Evolutionary conservation across 805 yeast genomes (phyloP).

Genomic region (Yarrowia sp.): DNA sequence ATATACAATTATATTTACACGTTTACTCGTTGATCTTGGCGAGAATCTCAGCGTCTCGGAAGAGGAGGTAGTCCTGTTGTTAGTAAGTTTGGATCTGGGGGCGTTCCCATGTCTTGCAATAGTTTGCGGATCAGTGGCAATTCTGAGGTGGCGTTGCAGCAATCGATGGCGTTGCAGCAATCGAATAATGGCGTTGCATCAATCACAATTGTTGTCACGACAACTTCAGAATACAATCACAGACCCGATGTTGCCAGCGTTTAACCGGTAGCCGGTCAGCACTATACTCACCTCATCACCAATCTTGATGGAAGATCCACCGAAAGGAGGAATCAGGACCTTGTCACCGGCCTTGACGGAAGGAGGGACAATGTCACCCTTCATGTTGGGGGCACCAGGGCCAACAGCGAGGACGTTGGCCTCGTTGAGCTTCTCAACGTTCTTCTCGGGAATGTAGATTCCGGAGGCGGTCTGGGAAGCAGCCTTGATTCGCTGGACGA

Average conservation of each 20-base stretch:
- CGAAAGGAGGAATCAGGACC: conserved; percentile 90
- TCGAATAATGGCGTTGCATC: no score
- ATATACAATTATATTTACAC: conserved; percentile 24
- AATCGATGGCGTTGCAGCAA: neutral
- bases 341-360: conserved; percentile 86
- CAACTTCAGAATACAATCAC: no score
- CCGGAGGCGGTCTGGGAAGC: conserved; percentile 90
- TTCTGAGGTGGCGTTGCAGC: neutral
- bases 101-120: neutral
- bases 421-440: conserved; percentile 88
- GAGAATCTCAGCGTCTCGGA: conserved; percentile 91
- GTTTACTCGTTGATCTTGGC: conserved; percentile 60
- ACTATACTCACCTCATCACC: conserved; percentile 64
- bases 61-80: conserved; percentile 49
- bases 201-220: neutral
- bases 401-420: conserved; percentile 90
- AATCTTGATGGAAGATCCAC: conserved; percentile 85
- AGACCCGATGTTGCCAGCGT: no score
- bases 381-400: conserved; percentile 77
- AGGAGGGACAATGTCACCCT: conserved; percentile 70
- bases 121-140: neutral
- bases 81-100: conserved; percentile 14
- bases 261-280: no score
- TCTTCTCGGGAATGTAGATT: conserved; percentile 90
- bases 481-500: conserved; percentile 92